Percentiles rank a stretch among this genome's conserved stretches.
These are phyloP conservation scores for Dovyalis caffra DNA, from an alignment of 345 rosid species.

Conservation along the genomic window DNA sequence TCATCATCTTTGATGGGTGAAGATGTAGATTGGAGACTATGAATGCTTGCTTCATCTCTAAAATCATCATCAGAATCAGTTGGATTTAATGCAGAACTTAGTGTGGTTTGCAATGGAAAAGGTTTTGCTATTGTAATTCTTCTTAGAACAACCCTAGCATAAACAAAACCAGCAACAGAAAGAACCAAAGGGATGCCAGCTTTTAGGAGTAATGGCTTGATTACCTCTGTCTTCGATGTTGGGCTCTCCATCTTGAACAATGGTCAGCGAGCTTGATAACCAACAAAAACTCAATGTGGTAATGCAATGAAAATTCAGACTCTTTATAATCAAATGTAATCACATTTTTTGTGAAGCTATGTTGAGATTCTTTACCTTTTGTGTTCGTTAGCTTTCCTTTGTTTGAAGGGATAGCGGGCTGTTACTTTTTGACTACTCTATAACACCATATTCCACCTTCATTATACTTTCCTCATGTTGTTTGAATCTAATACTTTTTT, in stretches of 20 bases:
- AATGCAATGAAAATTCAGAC: background rate
- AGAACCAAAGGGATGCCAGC: slow-evolving; percentile 60
- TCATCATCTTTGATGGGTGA: slow-evolving; percentile 25
- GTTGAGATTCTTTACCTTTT: slow-evolving; percentile 40
- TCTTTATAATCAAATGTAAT: background rate
- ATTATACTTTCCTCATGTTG: slow-evolving; percentile 7
- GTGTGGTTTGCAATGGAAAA: slow-evolving; percentile 24
- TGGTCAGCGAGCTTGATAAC: background rate
- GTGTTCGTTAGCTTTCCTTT: slow-evolving; percentile 31
- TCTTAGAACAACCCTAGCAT: slow-evolving; percentile 43
- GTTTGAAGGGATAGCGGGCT: slow-evolving; percentile 27
- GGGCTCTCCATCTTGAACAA: slow-evolving; percentile 37
- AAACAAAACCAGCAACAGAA: slow-evolving; percentile 62
- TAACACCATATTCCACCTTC: slow-evolving; percentile 6
- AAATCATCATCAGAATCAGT: slow-evolving; percentile 18
- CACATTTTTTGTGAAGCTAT: slow-evolving; percentile 8
- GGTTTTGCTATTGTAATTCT: slow-evolving; percentile 17
- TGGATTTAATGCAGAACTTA: slow-evolving; percentile 10
- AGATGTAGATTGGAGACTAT: slow-evolving; percentile 8
- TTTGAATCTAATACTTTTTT: slow-evolving; percentile 35
- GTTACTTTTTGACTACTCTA: slow-evolving; percentile 48
- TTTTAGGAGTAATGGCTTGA: slow-evolving; percentile 61
- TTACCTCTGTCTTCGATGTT: slow-evolving; percentile 34
- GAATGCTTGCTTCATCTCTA: slow-evolving; percentile 17
- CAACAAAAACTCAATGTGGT: background rate